A percentile compares a stretch with the other conserved stretches of the same genome.
Evolutionary conservation across 140 eudicot genomes (phyloP).

Genomic region (Anethum foeniculum): DNA sequence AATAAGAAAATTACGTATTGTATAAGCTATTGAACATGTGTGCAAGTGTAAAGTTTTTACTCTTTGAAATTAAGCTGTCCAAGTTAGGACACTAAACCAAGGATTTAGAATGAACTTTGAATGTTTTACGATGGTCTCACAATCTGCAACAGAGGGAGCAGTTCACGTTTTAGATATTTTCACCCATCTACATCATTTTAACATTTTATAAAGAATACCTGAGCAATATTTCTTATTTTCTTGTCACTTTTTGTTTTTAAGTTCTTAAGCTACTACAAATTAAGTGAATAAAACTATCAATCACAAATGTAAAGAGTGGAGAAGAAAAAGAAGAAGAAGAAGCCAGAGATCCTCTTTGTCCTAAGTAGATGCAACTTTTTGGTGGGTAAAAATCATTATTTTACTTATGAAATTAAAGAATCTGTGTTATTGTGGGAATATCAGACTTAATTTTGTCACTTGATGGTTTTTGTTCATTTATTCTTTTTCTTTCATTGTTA

Average conservation of each 20-base stretch:
- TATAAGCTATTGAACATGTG: neutral
- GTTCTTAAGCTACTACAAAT: neutral
- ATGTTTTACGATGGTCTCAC: neutral
- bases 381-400: neutral
- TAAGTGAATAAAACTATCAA: neutral
- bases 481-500: neutral
- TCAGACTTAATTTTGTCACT: neutral
- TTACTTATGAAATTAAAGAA: neutral
- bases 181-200: neutral
- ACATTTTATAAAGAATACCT: neutral
- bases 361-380: neutral
- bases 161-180: neutral
- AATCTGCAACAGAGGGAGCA: neutral
- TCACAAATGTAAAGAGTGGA: neutral
- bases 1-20: neutral
- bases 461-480: neutral
- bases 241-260: neutral
- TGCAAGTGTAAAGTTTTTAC: neutral
- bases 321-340: neutral
- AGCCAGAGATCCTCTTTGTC: neutral
- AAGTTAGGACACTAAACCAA: neutral
- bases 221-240: neutral
- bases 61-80: neutral
- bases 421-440: neutral
- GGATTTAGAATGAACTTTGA: neutral